These are phyloP conservation scores for Taiozyma onychis DNA, from an alignment of 1,139 yeast genomes.

Conservation along the genomic window DNA sequence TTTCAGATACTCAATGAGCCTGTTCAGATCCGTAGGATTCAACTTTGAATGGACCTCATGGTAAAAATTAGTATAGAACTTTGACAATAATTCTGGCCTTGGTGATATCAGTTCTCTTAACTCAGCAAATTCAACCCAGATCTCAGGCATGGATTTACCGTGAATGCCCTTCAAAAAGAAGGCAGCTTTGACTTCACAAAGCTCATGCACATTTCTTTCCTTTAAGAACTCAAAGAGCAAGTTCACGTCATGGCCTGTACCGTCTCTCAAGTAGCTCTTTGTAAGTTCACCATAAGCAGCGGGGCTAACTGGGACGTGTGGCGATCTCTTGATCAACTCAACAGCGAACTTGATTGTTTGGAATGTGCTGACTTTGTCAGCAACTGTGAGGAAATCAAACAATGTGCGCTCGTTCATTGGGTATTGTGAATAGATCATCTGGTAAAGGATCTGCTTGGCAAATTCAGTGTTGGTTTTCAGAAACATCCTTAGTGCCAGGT, in stretches of 20 bases:
- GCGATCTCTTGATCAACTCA: slow-evolving; percentile 16
- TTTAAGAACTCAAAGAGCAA: slow-evolving; percentile 8
- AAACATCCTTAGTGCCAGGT: slow-evolving; percentile 18
- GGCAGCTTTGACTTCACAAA: slow-evolving; percentile 14
- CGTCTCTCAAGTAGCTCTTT: slow-evolving; percentile 11
- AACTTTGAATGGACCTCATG: slow-evolving; percentile 5
- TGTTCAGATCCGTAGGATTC: slow-evolving; percentile 7
- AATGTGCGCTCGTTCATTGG: slow-evolving; percentile 19
- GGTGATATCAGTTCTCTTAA: slow-evolving; percentile 6
- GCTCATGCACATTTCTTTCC: slow-evolving; percentile 6
- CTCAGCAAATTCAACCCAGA: slow-evolving; percentile 8
- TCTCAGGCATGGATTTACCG: slow-evolving; percentile 1
- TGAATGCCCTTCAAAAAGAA: slow-evolving; percentile 8
- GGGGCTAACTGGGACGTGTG: slow-evolving; percentile 14
- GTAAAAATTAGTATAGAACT: slow-evolving; percentile 10
- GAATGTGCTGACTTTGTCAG: slow-evolving; percentile 16
- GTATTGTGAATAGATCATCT: slow-evolving; percentile 19
- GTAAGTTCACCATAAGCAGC: slow-evolving; percentile 15
- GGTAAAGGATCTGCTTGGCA: slow-evolving; percentile 22
- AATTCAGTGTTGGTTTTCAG: slow-evolving; percentile 18
- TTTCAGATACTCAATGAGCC: slow-evolving; percentile 8
- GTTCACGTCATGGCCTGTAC: slow-evolving; percentile 8
- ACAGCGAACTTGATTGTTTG: slow-evolving; percentile 16
- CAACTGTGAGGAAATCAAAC: slow-evolving; percentile 14
- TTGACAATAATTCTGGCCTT: slow-evolving; percentile 2